Evolutionary conservation across 768 basidiomycete species (phyloP).

Genomic region (Mycena leptocephala): DNA sequence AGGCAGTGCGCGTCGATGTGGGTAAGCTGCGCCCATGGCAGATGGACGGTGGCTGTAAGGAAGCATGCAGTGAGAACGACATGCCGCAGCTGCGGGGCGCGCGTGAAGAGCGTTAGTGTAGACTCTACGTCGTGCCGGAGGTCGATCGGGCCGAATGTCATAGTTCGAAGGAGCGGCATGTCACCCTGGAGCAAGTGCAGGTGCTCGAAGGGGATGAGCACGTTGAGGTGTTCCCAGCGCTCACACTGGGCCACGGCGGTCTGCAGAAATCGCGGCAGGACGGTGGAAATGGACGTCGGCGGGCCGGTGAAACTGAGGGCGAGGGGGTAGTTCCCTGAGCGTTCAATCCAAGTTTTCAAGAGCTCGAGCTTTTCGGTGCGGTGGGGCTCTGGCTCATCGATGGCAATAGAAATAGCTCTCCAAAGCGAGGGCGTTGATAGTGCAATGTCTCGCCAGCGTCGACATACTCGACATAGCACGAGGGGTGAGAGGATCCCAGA

Average conservation of each 20-base stretch:
- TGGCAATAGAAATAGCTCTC: neutral
- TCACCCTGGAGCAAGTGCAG: neutral
- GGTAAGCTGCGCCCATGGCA: neutral
- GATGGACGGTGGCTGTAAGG: neutral
- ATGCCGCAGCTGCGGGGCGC: neutral
- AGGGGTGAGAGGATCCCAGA: neutral
- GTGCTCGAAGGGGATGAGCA: neutral
- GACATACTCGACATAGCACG: neutral
- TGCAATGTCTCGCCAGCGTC: slow-evolving; percentile 8
- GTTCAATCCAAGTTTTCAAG: neutral
- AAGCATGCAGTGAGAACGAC: neutral
- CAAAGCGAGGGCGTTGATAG: slow-evolving; percentile 4
- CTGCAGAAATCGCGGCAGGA: neutral
- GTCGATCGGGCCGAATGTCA: neutral
- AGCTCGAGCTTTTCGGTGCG: neutral
- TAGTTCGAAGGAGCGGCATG: neutral
- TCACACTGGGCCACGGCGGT: neutral
- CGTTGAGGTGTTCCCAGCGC: neutral
- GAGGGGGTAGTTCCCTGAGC: neutral
- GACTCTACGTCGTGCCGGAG: neutral
- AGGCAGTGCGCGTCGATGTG: neutral
- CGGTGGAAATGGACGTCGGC: neutral
- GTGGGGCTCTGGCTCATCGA: neutral
- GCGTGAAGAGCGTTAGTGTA: neutral
- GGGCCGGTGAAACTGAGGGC: neutral